Base-by-base conservation (phyloP, 1,284 basidiomycete genomes). In the Macrocystidia cucumis region DNA sequence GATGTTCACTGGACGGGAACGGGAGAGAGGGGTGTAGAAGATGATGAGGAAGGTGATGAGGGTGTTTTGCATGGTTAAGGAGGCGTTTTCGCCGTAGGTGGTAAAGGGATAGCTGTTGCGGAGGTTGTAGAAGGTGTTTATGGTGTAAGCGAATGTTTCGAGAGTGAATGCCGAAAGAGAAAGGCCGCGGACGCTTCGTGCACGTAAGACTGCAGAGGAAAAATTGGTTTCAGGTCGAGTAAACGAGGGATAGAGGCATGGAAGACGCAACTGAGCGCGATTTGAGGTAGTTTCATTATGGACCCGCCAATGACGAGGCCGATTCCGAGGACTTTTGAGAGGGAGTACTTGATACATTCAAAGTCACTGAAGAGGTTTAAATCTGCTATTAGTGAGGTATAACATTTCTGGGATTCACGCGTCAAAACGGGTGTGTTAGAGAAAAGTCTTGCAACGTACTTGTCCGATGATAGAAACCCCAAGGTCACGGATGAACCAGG, bases 251-350 rank as follows among this genome's bases (percentile, higher is more conserved):
- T n/a, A n/a, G n/a, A n/a, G n/a, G n/a, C n/a, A n/a, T n/a, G n/a
- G 5, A 23, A 3, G 13, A 69, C 82, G 53, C 48, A n/a, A 86
- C 82, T 83, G 36, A 85, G 69, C 17, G 82, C 49, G 7, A 91
- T 60, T 52, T 98, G 95, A 3, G 95, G 95, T 9, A 98, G 72
- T 62, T 98, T 98, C 79, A 98, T 89, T 43, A 98, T 90, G 17
- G 84, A 83, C 1, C 93, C 92, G 34, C 92, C 95, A 1, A 90
- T 65, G 26, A 98, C 91, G 43, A 98, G 93, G 0, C 86, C 93
- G 18, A 98, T 63, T 0, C 95, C 95, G 5, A 98, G 67, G 0
- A 80, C 90, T 54, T 98, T 98, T 2, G 92, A 97, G 35, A 97
- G 59, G 2, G 89, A 78, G 55, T 91, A 90, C 56, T 91, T 91